Evolutionary conservation across 306 rosid species (phyloP).

Genomic region (Prunus padus): DNA sequence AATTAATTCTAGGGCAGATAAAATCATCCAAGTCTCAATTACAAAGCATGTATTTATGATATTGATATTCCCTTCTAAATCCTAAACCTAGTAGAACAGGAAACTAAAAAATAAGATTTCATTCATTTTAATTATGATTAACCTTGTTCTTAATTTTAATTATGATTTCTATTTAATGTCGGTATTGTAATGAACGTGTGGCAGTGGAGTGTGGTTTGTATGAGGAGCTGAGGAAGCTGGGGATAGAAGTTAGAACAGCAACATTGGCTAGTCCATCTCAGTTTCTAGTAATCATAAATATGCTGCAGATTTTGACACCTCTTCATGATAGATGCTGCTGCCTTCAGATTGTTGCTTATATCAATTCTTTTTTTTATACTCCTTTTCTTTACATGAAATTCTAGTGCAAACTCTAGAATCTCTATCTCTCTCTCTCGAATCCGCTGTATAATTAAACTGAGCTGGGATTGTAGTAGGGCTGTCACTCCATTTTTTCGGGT

Average conservation of each 20-base stretch:
- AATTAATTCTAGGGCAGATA: too few species aligned
- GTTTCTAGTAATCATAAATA: conserved; percentile 49
- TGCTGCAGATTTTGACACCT: conserved; percentile 53
- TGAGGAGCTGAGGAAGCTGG: conserved; percentile 93
- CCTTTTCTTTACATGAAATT: conserved; percentile 21
- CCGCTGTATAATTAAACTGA: conserved; percentile 8
- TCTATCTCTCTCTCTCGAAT: not conserved
- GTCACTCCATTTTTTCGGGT: conserved; percentile 29
- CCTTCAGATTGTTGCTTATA: conserved; percentile 16
- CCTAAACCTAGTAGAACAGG: too few species aligned
- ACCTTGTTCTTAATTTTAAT: too few species aligned
- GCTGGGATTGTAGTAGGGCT: conserved; percentile 19
- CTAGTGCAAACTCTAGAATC: not conserved
- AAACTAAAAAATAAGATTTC: too few species aligned
- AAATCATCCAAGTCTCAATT: too few species aligned
- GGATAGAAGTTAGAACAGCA: conserved; percentile 87
- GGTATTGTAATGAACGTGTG: conserved; percentile 22
- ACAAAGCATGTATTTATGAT: too few species aligned
- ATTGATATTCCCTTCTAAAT: too few species aligned
- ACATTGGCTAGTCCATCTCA: conserved; percentile 58
- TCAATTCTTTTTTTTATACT: conserved; percentile 29
- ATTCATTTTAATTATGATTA: too few species aligned
- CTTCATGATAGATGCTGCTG: conserved; percentile 12
- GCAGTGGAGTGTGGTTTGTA: conserved; percentile 83
- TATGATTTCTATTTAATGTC: not conserved